phyloP scores from a whole-genome alignment of 2,329 filamentous ascomycete species.

The Ophiostoma ips region DNA sequence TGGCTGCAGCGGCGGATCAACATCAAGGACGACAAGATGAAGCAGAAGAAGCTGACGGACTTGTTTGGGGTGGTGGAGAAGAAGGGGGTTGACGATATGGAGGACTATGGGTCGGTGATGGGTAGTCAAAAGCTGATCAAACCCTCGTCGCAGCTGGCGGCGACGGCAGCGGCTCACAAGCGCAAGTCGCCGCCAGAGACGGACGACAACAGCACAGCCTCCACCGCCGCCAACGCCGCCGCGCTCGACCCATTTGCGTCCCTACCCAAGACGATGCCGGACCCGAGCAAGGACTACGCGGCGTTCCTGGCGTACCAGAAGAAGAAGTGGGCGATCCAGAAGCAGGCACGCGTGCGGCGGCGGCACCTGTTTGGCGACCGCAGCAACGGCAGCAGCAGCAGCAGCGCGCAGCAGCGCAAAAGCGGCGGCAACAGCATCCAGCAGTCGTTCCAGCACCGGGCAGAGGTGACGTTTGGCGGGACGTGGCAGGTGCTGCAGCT shows the following conservation, averaged over 20 bases:
- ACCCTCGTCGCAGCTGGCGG: too few relatives aligned
- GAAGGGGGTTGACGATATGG: conserved; percentile 44
- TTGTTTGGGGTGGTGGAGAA: conserved; percentile 49
- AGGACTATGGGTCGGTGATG: conserved; percentile 53
- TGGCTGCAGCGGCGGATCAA: conserved; percentile 93
- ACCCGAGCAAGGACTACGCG: conserved; percentile 71
- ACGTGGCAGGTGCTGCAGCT: conserved; percentile 94
- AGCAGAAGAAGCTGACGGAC: conserved; percentile 97
- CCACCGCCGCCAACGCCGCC: conserved; percentile 17
- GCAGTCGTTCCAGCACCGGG: conserved; percentile 75
- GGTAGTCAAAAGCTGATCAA: conserved; percentile 32
- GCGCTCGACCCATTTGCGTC: conserved; percentile 66
- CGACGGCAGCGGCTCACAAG: conserved; percentile 41
- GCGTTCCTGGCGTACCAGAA: conserved; percentile 92
- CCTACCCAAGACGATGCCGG: conserved; percentile 72
- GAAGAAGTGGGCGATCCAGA: conserved; percentile 97
- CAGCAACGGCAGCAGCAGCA: background rate
- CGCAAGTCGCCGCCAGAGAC: conserved; percentile 60
- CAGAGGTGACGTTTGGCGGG: conserved; percentile 75
- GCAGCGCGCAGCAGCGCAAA: too few relatives aligned
- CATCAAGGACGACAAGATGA: conserved; percentile 90
- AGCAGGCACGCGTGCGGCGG: conserved; percentile 69
- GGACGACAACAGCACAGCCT: conserved; percentile 8
- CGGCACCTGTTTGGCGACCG: conserved; percentile 89
- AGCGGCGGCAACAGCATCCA: conserved; percentile 47